phyloP scores from a whole-genome alignment of 2,329 filamentous ascomycete species.

The Scolecobasidium constrictum region DNA sequence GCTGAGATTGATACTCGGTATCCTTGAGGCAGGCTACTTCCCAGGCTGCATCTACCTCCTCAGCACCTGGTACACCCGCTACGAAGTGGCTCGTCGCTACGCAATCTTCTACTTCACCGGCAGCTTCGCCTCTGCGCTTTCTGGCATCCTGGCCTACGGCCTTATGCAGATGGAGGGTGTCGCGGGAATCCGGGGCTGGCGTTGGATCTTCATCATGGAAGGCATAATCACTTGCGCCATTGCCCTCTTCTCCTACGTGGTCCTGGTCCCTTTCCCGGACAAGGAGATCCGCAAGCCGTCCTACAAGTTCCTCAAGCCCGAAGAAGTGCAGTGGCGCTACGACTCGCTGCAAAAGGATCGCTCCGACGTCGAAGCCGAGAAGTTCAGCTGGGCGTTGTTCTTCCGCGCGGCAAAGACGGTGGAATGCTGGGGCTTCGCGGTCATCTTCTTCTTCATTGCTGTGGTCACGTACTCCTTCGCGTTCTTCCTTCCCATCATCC shows the following conservation, averaged over 20 bases:
- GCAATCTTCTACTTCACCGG: conserved; percentile 60
- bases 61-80: conserved; percentile 37
- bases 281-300: too few species aligned
- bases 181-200: conserved; percentile 38
- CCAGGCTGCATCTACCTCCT: conserved; percentile 35
- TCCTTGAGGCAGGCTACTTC: conserved; percentile 27
- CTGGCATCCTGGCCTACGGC: conserved; percentile 60
- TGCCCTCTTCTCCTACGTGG: conserved; percentile 41
- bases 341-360: too few species aligned
- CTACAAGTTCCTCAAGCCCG: conserved; percentile 26
- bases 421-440: conserved; percentile 45
- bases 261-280: conserved; percentile 53
- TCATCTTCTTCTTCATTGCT: conserved; percentile 51
- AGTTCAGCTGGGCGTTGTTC: conserved; percentile 38
- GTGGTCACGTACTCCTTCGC: conserved; percentile 62
- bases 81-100: conserved; percentile 60
- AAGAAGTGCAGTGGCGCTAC: too few species aligned
- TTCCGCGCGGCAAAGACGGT: conserved; percentile 35
- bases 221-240: conserved; percentile 43
- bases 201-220: conserved; percentile 52
- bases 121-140: conserved; percentile 53
- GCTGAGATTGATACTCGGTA: conserved; percentile 27
- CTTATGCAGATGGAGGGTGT: conserved; percentile 26
- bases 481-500: conserved; percentile 70
- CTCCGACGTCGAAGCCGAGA: conserved; percentile 37